Evolutionary conservation across 2,329 filamentous ascomycete genomes (phyloP).

Genomic region (Mariannaea sp.): DNA sequence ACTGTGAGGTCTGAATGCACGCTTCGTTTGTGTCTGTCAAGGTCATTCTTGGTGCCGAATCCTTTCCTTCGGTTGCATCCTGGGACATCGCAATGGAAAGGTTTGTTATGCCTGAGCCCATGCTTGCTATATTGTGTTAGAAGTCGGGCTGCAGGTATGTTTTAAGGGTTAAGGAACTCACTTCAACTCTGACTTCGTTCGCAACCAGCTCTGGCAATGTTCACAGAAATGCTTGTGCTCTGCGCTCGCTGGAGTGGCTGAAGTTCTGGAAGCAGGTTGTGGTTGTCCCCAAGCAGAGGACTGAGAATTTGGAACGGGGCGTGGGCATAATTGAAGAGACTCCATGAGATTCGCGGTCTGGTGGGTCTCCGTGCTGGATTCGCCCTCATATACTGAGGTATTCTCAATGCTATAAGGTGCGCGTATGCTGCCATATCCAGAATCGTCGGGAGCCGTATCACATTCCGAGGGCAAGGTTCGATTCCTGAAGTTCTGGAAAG

Average conservation of each 20-base stretch:
- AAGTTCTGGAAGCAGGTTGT: slow-evolving; percentile 24
- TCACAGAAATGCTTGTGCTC: slow-evolving; percentile 41
- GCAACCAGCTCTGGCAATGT: slow-evolving; percentile 48
- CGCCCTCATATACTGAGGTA: slow-evolving; percentile 51
- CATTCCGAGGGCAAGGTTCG: slow-evolving; percentile 46
- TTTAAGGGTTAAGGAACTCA: slow-evolving; percentile 36
- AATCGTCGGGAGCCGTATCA: slow-evolving; percentile 49
- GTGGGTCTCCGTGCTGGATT: slow-evolving; percentile 47
- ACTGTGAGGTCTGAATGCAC: slow-evolving; percentile 62
- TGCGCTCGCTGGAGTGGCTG: slow-evolving; percentile 22
- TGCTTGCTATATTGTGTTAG: slow-evolving; percentile 68
- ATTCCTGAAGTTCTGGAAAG: slow-evolving; percentile 35
- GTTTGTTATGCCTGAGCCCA: slow-evolving; percentile 69
- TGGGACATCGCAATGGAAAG: slow-evolving; percentile 62
- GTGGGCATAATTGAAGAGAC: slow-evolving; percentile 33
- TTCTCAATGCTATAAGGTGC: slow-evolving; percentile 50
- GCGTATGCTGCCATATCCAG: slow-evolving; percentile 52
- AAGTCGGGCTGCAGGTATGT: neutral
- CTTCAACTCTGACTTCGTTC: slow-evolving; percentile 62
- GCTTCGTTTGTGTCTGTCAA: slow-evolving; percentile 76
- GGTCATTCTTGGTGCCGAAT: slow-evolving; percentile 81
- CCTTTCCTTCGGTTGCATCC: slow-evolving; percentile 66
- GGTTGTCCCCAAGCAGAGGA: slow-evolving; percentile 15
- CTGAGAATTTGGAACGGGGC: neutral
- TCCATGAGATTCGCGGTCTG: slow-evolving; percentile 44